Percentiles rank a stretch among this genome's conserved stretches.
These are phyloP conservation scores for Aspergillus sp. DNA, from an alignment of 2,329 filamentous ascomycete genomes.

Conservation along the genomic window DNA sequence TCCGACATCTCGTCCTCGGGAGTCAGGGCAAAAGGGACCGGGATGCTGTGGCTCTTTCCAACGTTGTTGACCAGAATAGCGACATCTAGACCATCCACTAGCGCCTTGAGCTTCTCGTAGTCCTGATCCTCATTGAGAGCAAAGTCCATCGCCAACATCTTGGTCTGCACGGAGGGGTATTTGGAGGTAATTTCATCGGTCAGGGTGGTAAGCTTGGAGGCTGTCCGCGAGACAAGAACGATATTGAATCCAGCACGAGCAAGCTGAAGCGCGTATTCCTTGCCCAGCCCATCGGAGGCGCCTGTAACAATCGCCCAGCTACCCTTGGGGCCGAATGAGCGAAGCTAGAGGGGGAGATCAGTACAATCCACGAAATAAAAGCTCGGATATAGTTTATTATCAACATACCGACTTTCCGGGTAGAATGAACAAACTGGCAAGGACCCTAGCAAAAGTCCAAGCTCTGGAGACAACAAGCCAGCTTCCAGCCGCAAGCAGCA, in stretches of 20 bases:
- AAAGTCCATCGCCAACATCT: slow-evolving; percentile 90
- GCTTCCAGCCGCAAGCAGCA: slow-evolving; percentile 53
- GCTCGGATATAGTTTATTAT: not conserved
- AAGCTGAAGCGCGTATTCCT: slow-evolving; percentile 90
- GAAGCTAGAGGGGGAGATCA: slow-evolving; percentile 60
- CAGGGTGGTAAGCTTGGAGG: slow-evolving; percentile 80
- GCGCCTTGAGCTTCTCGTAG: slow-evolving; percentile 69
- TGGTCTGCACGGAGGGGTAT: slow-evolving; percentile 68
- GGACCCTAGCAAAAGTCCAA: slow-evolving; percentile 59
- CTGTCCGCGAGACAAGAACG: slow-evolving; percentile 91
- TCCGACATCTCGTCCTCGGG: slow-evolving; percentile 75
- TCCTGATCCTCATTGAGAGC: slow-evolving; percentile 74
- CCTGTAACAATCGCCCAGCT: slow-evolving; percentile 95
- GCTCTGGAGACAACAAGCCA: slow-evolving; percentile 58
- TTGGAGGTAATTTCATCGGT: slow-evolving; percentile 71
- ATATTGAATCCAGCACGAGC: slow-evolving; percentile 92
- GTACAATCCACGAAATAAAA: not conserved
- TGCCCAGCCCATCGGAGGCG: slow-evolving; percentile 93
- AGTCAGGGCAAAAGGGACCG: slow-evolving; percentile 83
- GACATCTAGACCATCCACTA: slow-evolving; percentile 73
- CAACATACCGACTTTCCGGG: slow-evolving; percentile 49
- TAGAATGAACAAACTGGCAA: slow-evolving; percentile 69
- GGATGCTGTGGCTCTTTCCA: slow-evolving; percentile 89
- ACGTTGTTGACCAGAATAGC: slow-evolving; percentile 96
- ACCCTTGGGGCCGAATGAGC: slow-evolving; percentile 85